These are phyloP conservation scores for Parachlorella kessleri DNA, from an alignment of 139 green algal genomes.

Conservation along the genomic window DNA sequence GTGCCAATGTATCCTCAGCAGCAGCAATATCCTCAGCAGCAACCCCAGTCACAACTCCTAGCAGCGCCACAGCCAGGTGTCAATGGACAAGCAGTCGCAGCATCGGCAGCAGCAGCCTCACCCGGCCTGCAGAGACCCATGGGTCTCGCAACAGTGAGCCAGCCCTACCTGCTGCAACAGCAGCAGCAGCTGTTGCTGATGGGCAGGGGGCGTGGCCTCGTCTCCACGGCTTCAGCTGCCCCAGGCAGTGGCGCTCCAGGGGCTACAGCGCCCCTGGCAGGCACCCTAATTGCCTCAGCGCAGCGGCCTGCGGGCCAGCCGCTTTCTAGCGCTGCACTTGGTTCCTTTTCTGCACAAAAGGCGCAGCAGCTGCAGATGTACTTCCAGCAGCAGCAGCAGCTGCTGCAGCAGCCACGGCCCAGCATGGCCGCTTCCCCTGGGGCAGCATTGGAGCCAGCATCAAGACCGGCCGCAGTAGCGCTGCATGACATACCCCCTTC, in stretches of 20 bases:
- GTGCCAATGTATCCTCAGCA: too few species aligned
- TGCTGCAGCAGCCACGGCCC: background rate
- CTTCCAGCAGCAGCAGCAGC: background rate
- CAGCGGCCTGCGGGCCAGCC: too few species aligned
- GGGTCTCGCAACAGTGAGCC: background rate
- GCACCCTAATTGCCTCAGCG: background rate
- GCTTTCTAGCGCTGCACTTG: too few species aligned
- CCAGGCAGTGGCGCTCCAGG: background rate
- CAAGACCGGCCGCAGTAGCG: background rate
- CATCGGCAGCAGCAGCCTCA: background rate
- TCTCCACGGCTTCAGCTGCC: background rate
- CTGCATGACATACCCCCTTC: background rate
- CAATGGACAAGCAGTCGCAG: background rate
- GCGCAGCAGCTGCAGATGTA: constrained; percentile 3
- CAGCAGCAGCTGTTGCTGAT: background rate
- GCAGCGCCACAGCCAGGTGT: background rate
- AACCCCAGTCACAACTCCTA: background rate
- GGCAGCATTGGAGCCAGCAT: background rate
- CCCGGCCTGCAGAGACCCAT: background rate
- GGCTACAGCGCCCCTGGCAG: background rate
- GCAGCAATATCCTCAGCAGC: background rate
- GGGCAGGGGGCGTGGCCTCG: too few species aligned
- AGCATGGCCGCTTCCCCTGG: too few species aligned
- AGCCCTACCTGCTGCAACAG: background rate
- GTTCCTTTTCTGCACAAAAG: too few species aligned